Evolutionary conservation across 192 early-diverging fungal genomes (phyloP), one percentile per base, ranked within the genome.

Genomic region (Backusella mclennaniae): DNA sequence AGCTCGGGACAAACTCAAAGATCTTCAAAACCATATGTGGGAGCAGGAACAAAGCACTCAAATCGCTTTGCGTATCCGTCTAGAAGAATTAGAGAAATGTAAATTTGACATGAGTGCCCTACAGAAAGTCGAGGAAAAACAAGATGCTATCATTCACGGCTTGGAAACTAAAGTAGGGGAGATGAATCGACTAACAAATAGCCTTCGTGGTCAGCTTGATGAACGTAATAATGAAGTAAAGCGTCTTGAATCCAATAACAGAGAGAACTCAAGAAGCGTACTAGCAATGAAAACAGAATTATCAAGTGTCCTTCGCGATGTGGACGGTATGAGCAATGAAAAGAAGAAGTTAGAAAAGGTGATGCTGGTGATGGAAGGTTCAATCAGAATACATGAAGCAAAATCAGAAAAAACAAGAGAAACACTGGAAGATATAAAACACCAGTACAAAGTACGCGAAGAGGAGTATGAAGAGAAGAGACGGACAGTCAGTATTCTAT

Each of bases 41-140:
- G 69, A 80, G 9, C 52, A 80, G 0, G 79, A 80, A 31, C 74
- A 76, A 44, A 75, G 79, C 19, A 73, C 74, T 26, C 79, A 80
- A 46, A 76, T 80, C 11, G 35, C 74, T 14, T 59, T 80, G 2
- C 39, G 69, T 1, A 38, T 68, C 17, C 74, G 79, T 7, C 26
- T 80, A 9, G 74, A 80, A 53, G 79, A 80, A 56, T 35, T 80
- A 3, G 79, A 80, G 53, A 75, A 67, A n/a, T 35, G 59, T 35
- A 75, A 76, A 35, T n/a, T 72, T 14, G 73, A 80, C 41, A 52
- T 80, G 35, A 73, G 68, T 3, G 66, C 42, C n/a, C n/a, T 76
- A 23, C 67, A 76, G 33, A 59, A 74, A 21, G 68, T 80, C 2
- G 79, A 80, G 39, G 70, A 80, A 53, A 80, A 76, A 38, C 79